phyloP scores from a whole-genome alignment of 2,329 filamentous ascomycete genomes.

The Aspergillus tamarii region DNA sequence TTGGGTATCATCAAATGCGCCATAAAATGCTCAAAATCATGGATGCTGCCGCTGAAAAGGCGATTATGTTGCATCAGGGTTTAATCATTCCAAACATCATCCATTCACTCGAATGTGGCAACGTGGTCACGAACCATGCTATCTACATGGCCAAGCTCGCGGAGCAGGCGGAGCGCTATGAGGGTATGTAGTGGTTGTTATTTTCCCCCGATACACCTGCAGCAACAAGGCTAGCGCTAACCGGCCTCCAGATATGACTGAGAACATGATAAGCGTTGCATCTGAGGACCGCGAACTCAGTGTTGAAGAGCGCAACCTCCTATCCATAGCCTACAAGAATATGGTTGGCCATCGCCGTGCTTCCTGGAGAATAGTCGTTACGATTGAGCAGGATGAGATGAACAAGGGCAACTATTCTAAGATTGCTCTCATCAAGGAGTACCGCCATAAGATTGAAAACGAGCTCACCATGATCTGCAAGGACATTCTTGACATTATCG shows the following conservation, averaged over 20 bases:
- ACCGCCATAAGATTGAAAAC: conserved; percentile 96
- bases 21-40: too few relatives aligned
- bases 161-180: conserved; percentile 99
- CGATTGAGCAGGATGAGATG: conserved; percentile 96
- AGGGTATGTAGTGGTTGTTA: conserved; percentile 60
- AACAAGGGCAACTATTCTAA: conserved; percentile 91
- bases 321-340: conserved; percentile 99
- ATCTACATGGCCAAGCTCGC: too few relatives aligned
- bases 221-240: too few relatives aligned
- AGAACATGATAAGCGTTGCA: too few relatives aligned
- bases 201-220: too few relatives aligned
- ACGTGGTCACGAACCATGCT: too few relatives aligned
- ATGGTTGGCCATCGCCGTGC: conserved; percentile 97
- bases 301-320: conserved; percentile 81
- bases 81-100: too few relatives aligned
- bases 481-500: conserved; percentile 93
- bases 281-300: conserved; percentile 60
- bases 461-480: conserved; percentile 98
- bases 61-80: too few relatives aligned
- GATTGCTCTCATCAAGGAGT: conserved; percentile 89
- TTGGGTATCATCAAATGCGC: too few relatives aligned
- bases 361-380: conserved; percentile 98
- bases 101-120: too few relatives aligned
- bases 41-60: too few relatives aligned
- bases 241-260: too few relatives aligned